These are phyloP conservation scores for Gossypium stocksii DNA, from an alignment of 345 rosid genomes.

Conservation along the genomic window DNA sequence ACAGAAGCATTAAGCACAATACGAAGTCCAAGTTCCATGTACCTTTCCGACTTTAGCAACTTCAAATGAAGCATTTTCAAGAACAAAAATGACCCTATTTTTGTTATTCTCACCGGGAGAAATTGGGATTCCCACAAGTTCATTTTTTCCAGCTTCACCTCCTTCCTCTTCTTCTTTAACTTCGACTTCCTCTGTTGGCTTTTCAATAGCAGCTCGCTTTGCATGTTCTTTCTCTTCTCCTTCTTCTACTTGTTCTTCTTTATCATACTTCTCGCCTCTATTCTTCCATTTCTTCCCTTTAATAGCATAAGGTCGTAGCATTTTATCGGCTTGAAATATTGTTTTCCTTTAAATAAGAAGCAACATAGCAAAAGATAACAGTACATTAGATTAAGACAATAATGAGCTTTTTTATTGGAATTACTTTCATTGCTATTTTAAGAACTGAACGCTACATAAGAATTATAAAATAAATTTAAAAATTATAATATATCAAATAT, in stretches of 20 bases:
- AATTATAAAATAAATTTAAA: no score
- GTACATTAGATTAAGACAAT: background rate
- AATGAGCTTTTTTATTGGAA: background rate
- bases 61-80: constrained; percentile 67
- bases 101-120: constrained; percentile 25
- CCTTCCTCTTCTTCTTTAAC: constrained; percentile 17
- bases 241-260: constrained; percentile 37
- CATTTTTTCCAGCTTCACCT: constrained; percentile 22
- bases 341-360: background rate
- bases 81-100: constrained; percentile 58
- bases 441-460: background rate
- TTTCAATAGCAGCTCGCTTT: constrained; percentile 24
- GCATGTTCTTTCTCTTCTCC: constrained; percentile 26
- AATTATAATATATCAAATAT: no score
- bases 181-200: constrained; percentile 18
- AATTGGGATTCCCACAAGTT: constrained; percentile 36
- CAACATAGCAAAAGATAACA: background rate
- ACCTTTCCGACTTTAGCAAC: constrained; percentile 98
- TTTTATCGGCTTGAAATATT: constrained; percentile 17
- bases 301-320: constrained; percentile 62
- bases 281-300: constrained; percentile 67
- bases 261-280: constrained; percentile 51
- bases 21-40: background rate
- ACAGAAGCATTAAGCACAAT: background rate
- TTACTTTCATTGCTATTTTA: background rate